Conservation (phyloP, 2,329 filamentous ascomycete species). For the Corinectria fuckeliana region DNA sequence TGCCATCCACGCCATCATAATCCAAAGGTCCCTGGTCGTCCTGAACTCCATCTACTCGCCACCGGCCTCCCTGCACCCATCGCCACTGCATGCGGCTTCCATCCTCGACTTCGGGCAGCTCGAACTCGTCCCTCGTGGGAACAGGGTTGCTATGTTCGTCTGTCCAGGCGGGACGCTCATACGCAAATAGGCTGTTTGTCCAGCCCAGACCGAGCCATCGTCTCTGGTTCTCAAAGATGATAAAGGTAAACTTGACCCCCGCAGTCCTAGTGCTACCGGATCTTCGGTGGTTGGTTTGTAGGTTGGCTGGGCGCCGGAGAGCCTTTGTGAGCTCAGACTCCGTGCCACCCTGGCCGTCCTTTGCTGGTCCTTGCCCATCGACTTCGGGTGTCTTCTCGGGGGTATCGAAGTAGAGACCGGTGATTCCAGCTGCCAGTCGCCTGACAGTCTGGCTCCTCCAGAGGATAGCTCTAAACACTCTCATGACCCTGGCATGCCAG, state of each 20-base stretch:
- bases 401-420: constrained; percentile 76
- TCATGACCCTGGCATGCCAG: constrained; percentile 88
- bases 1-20: constrained; percentile 66
- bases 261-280: constrained; percentile 63
- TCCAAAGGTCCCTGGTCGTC: constrained; percentile 54
- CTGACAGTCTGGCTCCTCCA: constrained; percentile 87
- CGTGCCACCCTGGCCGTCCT: constrained; percentile 27
- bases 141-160: constrained; percentile 91
- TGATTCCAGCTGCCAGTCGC: constrained; percentile 72
- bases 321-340: constrained; percentile 57
- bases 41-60: constrained; percentile 80
- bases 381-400: constrained; percentile 45
- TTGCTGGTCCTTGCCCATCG: constrained; percentile 35
- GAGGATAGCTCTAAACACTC: constrained; percentile 83
- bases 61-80: constrained; percentile 86
- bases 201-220: constrained; percentile 95
- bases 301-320: constrained; percentile 39
- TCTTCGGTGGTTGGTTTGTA: constrained; percentile 37
- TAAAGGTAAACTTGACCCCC: constrained; percentile 94
- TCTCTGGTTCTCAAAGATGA: constrained; percentile 94
- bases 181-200: constrained; percentile 89
- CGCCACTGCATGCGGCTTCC: constrained; percentile 64
- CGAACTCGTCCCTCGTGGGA: constrained; percentile 73
- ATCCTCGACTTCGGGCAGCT: constrained; percentile 67
- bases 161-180: constrained; percentile 91